phyloP scores from a whole-genome alignment of 2,329 filamentous ascomycete genomes.

The Monosporascus sp. region DNA sequence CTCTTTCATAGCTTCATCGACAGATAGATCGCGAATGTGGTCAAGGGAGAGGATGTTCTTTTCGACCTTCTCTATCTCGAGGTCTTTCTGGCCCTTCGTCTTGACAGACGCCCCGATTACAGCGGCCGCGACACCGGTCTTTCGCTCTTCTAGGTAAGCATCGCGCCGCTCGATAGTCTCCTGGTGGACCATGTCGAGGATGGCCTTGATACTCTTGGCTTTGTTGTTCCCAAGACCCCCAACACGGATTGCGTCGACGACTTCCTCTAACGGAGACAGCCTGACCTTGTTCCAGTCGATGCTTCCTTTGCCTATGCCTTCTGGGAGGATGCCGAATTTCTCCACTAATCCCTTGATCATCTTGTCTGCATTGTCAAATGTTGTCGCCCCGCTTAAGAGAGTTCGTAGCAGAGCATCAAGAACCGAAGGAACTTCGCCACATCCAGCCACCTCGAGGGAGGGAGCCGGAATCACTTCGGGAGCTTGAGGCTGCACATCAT shows the following conservation, averaged over 20 bases:
- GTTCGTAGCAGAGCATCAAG: conserved; percentile 52
- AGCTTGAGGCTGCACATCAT: conserved; percentile 46
- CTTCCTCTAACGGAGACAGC: conserved; percentile 49
- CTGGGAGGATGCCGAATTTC: conserved; percentile 57
- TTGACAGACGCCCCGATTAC: conserved; percentile 38
- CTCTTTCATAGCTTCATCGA: conserved; percentile 45
- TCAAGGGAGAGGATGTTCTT: conserved; percentile 55
- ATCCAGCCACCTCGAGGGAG: conserved; percentile 66
- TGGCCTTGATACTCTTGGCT: conserved; percentile 66
- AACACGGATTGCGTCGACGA: conserved; percentile 64
- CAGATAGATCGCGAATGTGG: conserved; percentile 40
- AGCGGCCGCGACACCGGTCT: conserved; percentile 34
- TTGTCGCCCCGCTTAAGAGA: conserved; percentile 47
- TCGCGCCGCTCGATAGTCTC: conserved; percentile 52
- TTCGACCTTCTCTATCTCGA: conserved; percentile 53
- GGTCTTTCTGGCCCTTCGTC: conserved; percentile 44
- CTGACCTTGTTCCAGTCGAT: conserved; percentile 72
- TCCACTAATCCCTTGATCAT: conserved; percentile 62
- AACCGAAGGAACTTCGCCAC: conserved; percentile 51
- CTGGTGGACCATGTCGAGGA: conserved; percentile 66
- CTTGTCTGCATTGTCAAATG: conserved; percentile 49
- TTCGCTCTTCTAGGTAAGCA: conserved; percentile 39
- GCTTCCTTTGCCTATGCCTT: conserved; percentile 63
- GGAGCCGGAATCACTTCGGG: conserved; percentile 66
- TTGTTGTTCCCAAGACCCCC: conserved; percentile 71